These are phyloP conservation scores for Calonectria leucothoes DNA, from an alignment of 2,329 filamentous ascomycete genomes.

Conservation along the genomic window DNA sequence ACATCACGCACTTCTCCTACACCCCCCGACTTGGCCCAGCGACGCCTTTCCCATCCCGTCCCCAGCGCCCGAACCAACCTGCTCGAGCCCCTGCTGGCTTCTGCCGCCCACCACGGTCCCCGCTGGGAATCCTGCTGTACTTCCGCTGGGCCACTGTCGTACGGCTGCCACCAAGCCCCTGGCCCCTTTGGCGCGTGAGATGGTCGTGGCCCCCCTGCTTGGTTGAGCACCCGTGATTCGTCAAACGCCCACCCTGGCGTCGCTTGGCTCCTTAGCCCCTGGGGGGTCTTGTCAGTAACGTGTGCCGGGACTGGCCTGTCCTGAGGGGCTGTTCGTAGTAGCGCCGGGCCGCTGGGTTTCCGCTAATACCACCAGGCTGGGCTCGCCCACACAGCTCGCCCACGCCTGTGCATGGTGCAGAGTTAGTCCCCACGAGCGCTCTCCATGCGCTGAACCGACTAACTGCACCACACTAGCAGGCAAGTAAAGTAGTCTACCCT, in stretches of 20 bases:
- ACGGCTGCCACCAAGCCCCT: conserved; percentile 27
- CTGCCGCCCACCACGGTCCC: conserved; percentile 19
- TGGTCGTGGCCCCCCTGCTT: conserved; percentile 27
- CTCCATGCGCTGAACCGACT: conserved; percentile 4
- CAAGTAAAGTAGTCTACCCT: conserved; percentile 33
- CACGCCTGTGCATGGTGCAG: conserved; percentile 17
- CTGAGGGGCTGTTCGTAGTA: conserved; percentile 28
- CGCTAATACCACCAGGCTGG: conserved; percentile 42
- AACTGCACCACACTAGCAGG: conserved; percentile 11
- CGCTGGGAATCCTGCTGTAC: conserved; percentile 1
- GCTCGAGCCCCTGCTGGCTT: conserved; percentile 22
- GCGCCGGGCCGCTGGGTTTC: conserved; percentile 40
- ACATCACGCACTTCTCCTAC: conserved; percentile 14
- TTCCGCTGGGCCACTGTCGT: conserved; percentile 27
- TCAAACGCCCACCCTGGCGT: conserved; percentile 27
- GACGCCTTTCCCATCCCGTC: conserved; percentile 40
- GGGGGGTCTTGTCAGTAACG: background rate
- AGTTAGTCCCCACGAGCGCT: conserved; percentile 16
- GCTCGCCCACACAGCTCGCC: conserved; percentile 22
- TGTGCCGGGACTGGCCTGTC: background rate
- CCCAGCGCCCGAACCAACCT: conserved; percentile 33
- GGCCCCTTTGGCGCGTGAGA: conserved; percentile 25
- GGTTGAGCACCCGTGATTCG: conserved; percentile 33
- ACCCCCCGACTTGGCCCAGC: conserved; percentile 16
- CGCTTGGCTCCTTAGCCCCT: conserved; percentile 9